Evolutionary conservation across 140 eudicot species (phyloP).

Genomic region (Senecio squalidus): DNA sequence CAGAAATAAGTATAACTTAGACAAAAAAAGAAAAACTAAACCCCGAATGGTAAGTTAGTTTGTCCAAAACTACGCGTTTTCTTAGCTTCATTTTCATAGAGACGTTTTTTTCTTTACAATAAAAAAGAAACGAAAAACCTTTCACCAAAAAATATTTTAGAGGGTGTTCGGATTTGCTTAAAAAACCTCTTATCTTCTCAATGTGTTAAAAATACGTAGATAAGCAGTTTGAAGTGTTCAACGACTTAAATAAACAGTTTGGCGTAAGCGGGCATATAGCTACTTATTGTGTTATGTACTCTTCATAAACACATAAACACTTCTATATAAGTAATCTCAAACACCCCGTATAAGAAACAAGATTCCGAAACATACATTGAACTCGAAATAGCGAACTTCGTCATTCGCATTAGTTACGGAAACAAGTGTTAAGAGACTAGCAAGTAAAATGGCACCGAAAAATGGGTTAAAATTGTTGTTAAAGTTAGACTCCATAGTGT

Average conservation of each 20-base stretch:
- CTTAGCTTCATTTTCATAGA: not conserved
- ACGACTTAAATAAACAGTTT: not conserved
- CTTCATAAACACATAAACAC: not conserved
- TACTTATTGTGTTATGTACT: not conserved
- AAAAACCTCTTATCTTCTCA: too few species aligned
- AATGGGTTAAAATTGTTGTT: not conserved
- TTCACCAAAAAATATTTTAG: too few species aligned
- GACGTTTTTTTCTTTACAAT: not conserved
- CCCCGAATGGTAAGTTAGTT: not conserved
- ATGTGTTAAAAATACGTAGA: not conserved
- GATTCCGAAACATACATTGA: constrained; percentile 37
- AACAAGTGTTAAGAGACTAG: constrained; percentile 19
- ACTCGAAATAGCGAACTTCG: constrained; percentile 46
- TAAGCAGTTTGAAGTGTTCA: not conserved
- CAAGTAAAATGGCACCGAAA: not conserved
- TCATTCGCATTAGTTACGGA: constrained; percentile 20
- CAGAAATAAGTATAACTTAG: constrained; percentile 14
- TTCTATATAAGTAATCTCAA: not conserved
- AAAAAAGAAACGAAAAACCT: not conserved
- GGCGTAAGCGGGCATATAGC: not conserved
- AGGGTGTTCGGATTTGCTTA: too few species aligned
- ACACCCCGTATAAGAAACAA: not conserved
- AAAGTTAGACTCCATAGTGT: constrained; percentile 8
- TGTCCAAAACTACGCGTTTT: not conserved
- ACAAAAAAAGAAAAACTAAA: not conserved